Base-by-base conservation (phyloP, 1,139 yeast species). In the Geotrichum fermentans region DNA sequence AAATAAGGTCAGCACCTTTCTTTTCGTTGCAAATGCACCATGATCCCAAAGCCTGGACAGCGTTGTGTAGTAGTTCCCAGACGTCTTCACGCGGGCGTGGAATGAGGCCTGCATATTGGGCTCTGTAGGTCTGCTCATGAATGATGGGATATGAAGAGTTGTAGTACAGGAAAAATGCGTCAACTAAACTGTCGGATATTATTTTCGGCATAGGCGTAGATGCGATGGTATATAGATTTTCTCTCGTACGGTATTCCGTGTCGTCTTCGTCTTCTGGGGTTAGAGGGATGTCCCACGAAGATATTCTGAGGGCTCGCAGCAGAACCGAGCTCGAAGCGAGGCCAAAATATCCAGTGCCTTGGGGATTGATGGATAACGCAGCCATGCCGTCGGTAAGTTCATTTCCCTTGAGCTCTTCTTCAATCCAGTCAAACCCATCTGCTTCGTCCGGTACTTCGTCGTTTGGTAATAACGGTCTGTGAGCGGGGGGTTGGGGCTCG, bases 101-200 rank as follows among this genome's bases (percentile, higher is more conserved):
- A 1, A 70, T 51, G 45, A 68, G 69, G 43, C 70, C 71, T 20
- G 70, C 65, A 57, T 73, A 79, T 49, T 71, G 72, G 22, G 73
- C 70, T 58, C 79, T 59, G 57, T 80, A 80, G 1, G 77, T 69
- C 20, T 71, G 74, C 57, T 78, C 77, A 58, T 79, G 78, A 40
- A 82, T 66, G 50, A 82, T 72, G 0, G 88, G 88, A 54, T 78
- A 80, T 16, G 82, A 78, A 0, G 78, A 72, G 58, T 79, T 82
- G 56, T 77, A 79, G 53, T 71, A 70, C 29, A 68, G 65, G 61
- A 79, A 79, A 55, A 77, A 79, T 2, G 75, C 72, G 32, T 71
- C 71, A 18, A 77, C 61, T 50, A 70, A 70, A 28, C 70, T 68
- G 52, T 69, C 70, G 22, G 68, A 59, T n/a, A 69, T 58, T 37